Evolutionary conservation across 768 basidiomycete genomes (phyloP), one percentile per base, ranked within the genome.

Genomic region (Leccinum disarticulatum): DNA sequence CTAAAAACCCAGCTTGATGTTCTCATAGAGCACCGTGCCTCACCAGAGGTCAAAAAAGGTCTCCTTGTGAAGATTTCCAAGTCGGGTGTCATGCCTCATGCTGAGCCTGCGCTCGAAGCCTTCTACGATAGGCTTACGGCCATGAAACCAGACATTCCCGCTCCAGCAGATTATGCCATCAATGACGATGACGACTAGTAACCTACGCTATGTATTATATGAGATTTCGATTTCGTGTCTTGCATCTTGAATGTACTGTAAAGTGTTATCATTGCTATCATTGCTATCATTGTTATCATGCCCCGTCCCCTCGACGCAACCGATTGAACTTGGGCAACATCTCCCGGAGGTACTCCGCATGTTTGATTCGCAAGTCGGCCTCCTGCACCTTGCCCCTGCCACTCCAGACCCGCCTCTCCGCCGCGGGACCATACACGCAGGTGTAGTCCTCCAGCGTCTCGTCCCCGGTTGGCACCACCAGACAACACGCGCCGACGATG

Each of bases 321-420:
- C 91, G 76, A 71, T 94, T 93, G 68, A 94, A 94, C 75, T 94
- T 93, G 49, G 91, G 91, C 48, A 94, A 67, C 87, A 94, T 94
- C 71, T 98, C 96, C 47, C 87, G 79, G 54, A 98, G 79, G 72
- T 98, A 98, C 66, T 96, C 94, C 4, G 87, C 85, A 66, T 98
- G 95, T 70, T 98, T 98, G 49, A 83, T 77, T 55, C 93, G 80
- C 60, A 98, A 72, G 67, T 93, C 93, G 28, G 82, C 81, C 67
- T 95, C 95, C 67, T 95, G 93, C 0, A 87, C 79, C 64, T 86
- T 85, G 8, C 93, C 93, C 61, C 89, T 81, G 15, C 92, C 93
- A 63, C 91, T 93, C 93, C 95, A 97, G 7, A 73, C 81, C 52
- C 93, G 79, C 56, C 89, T 80, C 61, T 93, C 87, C 1, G 87